phyloP scores from a whole-genome alignment of 805 yeast genomes.

The Jamesozyma hellenica region DNA sequence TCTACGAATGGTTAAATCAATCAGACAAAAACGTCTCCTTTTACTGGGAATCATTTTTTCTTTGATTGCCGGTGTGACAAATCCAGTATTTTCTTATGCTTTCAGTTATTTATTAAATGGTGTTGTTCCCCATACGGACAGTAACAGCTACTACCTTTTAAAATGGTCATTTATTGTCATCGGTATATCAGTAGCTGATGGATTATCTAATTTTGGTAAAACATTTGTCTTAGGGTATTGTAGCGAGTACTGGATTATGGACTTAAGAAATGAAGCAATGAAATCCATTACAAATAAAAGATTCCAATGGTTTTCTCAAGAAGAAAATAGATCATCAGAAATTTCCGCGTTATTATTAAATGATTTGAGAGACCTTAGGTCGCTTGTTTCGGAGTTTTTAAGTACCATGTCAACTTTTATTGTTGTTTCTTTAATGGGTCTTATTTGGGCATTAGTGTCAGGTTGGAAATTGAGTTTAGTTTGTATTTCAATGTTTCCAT shows the following conservation, averaged over 20 bases:
- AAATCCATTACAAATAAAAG: constrained; percentile 41
- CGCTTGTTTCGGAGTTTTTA: constrained; percentile 52
- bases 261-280: constrained; percentile 43
- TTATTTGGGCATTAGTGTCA: constrained; percentile 62
- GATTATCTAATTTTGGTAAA: constrained; percentile 43
- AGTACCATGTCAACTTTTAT: constrained; percentile 44
- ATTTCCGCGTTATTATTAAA: constrained; percentile 62
- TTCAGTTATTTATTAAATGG: constrained; percentile 61
- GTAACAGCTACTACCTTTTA: constrained; percentile 29
- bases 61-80: constrained; percentile 48
- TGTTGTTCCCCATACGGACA: constrained; percentile 39
- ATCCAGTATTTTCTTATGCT: constrained; percentile 71
- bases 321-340: constrained; percentile 37
- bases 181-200: constrained; percentile 54
- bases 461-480: constrained; percentile 88
- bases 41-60: constrained; percentile 45
- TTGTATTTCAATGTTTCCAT: constrained; percentile 66
- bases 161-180: constrained; percentile 66
- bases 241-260: constrained; percentile 59
- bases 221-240: constrained; percentile 42
- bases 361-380: constrained; percentile 70
- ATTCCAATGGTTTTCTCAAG: constrained; percentile 40
- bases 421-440: constrained; percentile 47
- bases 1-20: constrained; percentile 19
- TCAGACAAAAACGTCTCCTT: constrained; percentile 23